A percentile compares a stretch with the other conserved stretches of the same genome.
These are phyloP conservation scores for Ophiostoma perfectum DNA, from an alignment of 2,329 filamentous ascomycete genomes.

Conservation along the genomic window DNA sequence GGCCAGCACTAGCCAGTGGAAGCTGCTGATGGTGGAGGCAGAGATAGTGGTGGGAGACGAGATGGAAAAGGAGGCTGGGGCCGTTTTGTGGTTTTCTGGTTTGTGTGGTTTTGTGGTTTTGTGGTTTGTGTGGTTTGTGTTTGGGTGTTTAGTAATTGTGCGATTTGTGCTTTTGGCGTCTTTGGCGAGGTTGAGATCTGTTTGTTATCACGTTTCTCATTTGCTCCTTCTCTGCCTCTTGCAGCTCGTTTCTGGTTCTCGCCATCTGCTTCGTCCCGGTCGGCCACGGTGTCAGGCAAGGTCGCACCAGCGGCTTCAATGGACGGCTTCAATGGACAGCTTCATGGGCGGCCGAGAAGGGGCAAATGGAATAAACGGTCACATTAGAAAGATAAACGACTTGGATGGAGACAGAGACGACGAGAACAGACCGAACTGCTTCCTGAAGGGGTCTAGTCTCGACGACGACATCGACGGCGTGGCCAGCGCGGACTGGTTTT, in stretches of 20 bases:
- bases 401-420: conserved; percentile 14
- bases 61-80: conserved; percentile 16
- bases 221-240: too few species aligned
- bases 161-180: too few species aligned
- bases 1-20: conserved; percentile 18
- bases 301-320: too few species aligned
- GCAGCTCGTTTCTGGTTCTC: too few species aligned
- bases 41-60: conserved; percentile 16
- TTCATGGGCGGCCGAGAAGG: too few species aligned
- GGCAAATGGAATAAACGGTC: background rate
- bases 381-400: background rate
- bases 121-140: background rate
- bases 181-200: too few species aligned
- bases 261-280: too few species aligned
- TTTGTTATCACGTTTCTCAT: too few species aligned
- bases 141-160: background rate
- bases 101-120: background rate
- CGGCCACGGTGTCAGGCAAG: too few species aligned
- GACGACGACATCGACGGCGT: conserved; percentile 20
- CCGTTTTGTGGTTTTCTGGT: background rate
- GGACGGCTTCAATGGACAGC: too few species aligned
- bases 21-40: conserved; percentile 10
- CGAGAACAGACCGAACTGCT: background rate
- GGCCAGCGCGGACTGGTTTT: conserved; percentile 20
- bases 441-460: conserved; percentile 7